Percentiles rank a stretch among this genome's conserved stretches.
Evolutionary conservation across 257 asterid species (phyloP).

Genomic region (Solanum gandarillasii): DNA sequence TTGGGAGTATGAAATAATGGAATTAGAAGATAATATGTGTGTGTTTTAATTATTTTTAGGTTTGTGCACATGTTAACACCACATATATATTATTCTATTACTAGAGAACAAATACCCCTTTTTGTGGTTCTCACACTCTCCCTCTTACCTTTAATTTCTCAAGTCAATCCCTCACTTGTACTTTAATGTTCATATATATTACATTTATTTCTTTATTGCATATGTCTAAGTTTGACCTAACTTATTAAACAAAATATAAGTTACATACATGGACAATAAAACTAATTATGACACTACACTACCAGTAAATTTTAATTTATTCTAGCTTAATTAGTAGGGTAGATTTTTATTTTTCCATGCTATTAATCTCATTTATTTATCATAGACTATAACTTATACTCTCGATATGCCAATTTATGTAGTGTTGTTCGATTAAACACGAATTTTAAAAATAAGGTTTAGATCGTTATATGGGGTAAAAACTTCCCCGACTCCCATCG

Average conservation of each 20-base stretch:
- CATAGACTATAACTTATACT: background rate
- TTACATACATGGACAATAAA: background rate
- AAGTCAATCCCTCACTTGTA: constrained; percentile 41
- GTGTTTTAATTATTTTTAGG: constrained; percentile 18
- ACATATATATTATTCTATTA: constrained; percentile 12
- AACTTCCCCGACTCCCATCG: background rate
- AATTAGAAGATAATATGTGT: constrained; percentile 57
- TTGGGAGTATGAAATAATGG: constrained; percentile 69
- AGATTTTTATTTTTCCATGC: background rate
- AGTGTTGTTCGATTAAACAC: background rate
- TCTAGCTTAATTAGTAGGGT: constrained; percentile 4
- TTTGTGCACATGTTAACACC: constrained; percentile 25
- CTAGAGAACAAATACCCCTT: constrained; percentile 39
- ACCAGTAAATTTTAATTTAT: background rate
- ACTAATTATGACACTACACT: background rate
- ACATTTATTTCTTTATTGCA: background rate
- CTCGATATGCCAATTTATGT: background rate
- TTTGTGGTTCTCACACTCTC: constrained; percentile 16
- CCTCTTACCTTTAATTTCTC: constrained; percentile 6
- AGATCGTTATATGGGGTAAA: background rate
- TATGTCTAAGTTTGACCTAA: background rate
- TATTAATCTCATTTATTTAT: background rate
- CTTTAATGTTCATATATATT: constrained; percentile 19
- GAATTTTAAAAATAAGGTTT: background rate
- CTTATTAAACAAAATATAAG: too few relatives aligned